Evolutionary conservation across 306 rosid genomes (phyloP).

Genomic region (Vachellia collinsii): DNA sequence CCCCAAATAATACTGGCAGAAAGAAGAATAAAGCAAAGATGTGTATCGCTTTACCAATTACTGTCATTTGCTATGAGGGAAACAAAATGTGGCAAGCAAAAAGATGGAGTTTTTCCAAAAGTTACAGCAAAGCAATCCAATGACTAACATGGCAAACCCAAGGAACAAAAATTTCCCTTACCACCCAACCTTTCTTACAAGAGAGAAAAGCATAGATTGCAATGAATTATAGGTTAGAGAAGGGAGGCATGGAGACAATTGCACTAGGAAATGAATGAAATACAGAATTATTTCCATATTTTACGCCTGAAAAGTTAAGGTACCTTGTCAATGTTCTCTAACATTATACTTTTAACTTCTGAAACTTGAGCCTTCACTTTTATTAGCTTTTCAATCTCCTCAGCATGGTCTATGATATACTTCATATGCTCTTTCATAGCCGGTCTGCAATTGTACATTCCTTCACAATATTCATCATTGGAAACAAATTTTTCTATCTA

Average conservation of each 20-base stretch:
- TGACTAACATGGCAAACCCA: background rate
- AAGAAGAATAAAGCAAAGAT: constrained; percentile 1
- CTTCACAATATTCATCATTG: background rate
- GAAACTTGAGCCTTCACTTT: constrained; percentile 97
- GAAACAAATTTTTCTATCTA: constrained; percentile 4
- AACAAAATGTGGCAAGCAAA: constrained; percentile 1
- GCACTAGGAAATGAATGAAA: constrained; percentile 2
- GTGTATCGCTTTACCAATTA: background rate
- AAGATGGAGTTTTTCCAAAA: background rate
- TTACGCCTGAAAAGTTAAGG: constrained; percentile 1
- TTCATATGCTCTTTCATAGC: constrained; percentile 94
- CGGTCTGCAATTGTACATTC: constrained; percentile 58
- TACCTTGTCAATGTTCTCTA: constrained; percentile 76
- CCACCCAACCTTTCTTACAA: constrained; percentile 21
- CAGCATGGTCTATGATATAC: constrained; percentile 85
- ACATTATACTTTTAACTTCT: constrained; percentile 88
- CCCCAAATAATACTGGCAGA: background rate
- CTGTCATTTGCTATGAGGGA: background rate
- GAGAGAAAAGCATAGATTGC: background rate
- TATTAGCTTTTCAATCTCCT: constrained; percentile 83
- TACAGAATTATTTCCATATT: background rate
- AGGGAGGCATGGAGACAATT: constrained; percentile 10
- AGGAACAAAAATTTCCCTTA: background rate
- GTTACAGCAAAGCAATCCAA: background rate
- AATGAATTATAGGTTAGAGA: constrained; percentile 18